These are phyloP conservation scores for Corchorus olitorius DNA, from an alignment of 345 rosid genomes.

Conservation along the genomic window DNA sequence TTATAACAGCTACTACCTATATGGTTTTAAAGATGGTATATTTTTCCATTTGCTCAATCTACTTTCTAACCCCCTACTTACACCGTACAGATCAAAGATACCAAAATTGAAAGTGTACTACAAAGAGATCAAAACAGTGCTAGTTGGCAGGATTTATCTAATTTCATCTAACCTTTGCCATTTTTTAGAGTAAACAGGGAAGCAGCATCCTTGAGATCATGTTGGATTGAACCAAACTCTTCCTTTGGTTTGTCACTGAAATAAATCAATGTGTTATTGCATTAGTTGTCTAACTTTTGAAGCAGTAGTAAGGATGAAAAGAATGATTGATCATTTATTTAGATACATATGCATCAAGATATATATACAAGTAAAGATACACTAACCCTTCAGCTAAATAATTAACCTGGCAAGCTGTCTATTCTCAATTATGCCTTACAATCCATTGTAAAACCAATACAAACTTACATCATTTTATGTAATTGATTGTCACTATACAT, in stretches of 20 bases:
- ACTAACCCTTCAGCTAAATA: not conserved
- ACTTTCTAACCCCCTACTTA: too few species aligned
- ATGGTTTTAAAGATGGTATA: not conserved
- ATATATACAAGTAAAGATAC: not conserved
- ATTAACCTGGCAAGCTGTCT: too few species aligned
- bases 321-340: not conserved
- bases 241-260: conserved; percentile 14
- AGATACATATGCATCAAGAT: not conserved
- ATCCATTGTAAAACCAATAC: not conserved
- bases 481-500: not conserved
- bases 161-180: not conserved
- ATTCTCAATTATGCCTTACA: too few species aligned
- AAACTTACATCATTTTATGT: not conserved
- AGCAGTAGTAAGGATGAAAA: not conserved
- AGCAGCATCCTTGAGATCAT: conserved; percentile 2
- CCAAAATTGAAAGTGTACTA: not conserved
- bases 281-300: not conserved
- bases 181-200: conserved; percentile 8
- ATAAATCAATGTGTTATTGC: not conserved
- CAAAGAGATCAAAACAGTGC: not conserved
- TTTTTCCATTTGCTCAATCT: not conserved
- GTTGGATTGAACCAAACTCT: not conserved
- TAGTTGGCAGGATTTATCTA: not conserved
- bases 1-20: too few species aligned
- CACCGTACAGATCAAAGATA: not conserved